Evolutionary conservation across 805 yeast genomes (phyloP).

Genomic region (Suhomyces prunicola): DNA sequence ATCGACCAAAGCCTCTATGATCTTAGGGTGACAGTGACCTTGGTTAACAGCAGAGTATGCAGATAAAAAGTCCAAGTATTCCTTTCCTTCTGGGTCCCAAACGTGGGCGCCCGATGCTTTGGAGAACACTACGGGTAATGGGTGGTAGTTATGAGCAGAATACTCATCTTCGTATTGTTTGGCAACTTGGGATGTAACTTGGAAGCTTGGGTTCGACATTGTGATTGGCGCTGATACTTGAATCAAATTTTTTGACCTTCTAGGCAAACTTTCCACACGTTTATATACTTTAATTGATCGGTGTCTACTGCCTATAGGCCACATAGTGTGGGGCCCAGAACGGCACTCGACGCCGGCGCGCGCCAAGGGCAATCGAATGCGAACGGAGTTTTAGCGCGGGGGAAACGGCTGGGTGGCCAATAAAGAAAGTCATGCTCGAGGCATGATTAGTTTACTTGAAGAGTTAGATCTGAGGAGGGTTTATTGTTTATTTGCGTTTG

Average conservation of each 20-base stretch:
- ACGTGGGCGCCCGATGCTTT: slow-evolving; percentile 88
- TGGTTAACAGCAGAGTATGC: slow-evolving; percentile 98
- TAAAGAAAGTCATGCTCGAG: neutral
- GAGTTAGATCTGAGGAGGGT: neutral
- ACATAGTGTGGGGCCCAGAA: neutral
- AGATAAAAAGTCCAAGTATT: slow-evolving; percentile 86
- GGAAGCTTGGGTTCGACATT: slow-evolving; percentile 34
- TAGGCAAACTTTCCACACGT: neutral
- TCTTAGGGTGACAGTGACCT: slow-evolving; percentile 96
- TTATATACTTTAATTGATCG: slow-evolving; percentile 8
- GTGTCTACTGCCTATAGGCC: slow-evolving; percentile 17
- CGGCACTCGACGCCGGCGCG: slow-evolving; percentile 3
- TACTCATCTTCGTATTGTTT: slow-evolving; percentile 67
- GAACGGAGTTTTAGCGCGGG: slow-evolving; percentile 2
- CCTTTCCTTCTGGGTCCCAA: slow-evolving; percentile 97
- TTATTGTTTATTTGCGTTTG: neutral
- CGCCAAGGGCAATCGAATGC: slow-evolving; percentile 7
- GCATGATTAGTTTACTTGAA: neutral
- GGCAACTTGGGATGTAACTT: slow-evolving; percentile 63
- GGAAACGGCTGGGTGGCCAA: neutral
- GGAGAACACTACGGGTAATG: slow-evolving; percentile 89
- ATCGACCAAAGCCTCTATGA: slow-evolving; percentile 76
- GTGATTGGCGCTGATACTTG: slow-evolving; percentile 1
- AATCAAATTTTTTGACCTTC: neutral
- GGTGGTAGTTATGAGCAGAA: slow-evolving; percentile 97